Evolutionary conservation across 2,329 filamentous ascomycete genomes (phyloP), one percentile per base, ranked within the genome.

Genomic region (Pseudopyrenochaeta lycopersici): DNA sequence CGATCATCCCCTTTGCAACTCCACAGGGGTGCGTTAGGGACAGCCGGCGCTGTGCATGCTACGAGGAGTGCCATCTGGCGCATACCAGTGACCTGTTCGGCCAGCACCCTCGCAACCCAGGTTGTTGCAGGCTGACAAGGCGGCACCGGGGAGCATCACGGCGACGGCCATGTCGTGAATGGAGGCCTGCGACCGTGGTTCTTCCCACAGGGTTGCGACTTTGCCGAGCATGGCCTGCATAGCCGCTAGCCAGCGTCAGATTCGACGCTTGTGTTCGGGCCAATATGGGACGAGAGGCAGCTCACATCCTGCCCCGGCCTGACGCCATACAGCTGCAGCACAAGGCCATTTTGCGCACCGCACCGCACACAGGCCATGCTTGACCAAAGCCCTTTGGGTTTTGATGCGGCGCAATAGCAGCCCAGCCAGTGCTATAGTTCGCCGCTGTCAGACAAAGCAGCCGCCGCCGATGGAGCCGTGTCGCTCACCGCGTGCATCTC

Each of bases 241-340:
- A 41, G 20, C 32, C 61, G 55, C 60, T 63, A 67, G 55, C 56
- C 56, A 52, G 51, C 58, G 55, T 66, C 52, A 63, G 63, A 63
- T 61, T 62, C 59, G 56, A 62, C 51, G 52, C 56, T 54, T 54
- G 52, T 50, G 46, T 54, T 62, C 62, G 60, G 66, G 64, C 62
- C 57, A 71, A 64, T 61, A 61, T 63, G 58, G 55, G 62, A 66
- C 67, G 60, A 59, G 52, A 52, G 23, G 45, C 60, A 60, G 14
- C 50, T 45, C 36, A 42, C 27, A 31, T 46, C 41, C 40, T 46
- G 51, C 52, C 46, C 61, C 51, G 55, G 52, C 58, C 62, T 60
- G 56, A 63, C 61, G 64, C 61, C 60, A 62, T 62, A 47, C 47
- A 46, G 54, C 62, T 60, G 60, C 62, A 58, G 50, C 41, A 48